Evolutionary conservation across 2,329 filamentous ascomycete species (phyloP), one percentile per base, ranked within the genome.

Genomic region (Diaporthe ilicicola): DNA sequence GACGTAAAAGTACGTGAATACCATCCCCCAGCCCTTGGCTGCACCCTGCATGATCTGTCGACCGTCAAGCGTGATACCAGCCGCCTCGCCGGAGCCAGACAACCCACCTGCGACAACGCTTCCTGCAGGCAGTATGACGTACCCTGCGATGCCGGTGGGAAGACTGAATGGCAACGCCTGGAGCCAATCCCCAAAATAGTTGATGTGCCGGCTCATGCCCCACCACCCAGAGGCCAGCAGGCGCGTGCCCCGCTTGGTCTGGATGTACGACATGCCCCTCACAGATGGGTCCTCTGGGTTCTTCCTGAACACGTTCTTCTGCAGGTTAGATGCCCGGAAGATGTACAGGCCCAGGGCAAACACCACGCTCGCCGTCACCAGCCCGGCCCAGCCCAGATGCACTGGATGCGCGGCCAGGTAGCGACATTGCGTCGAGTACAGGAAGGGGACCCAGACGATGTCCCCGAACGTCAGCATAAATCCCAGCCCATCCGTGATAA

Each of bases 401-500:
- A 94, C 84, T 0, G 94, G 94, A 80, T 95, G 92, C 10, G 92
- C 87, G 7, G 94, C 89, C 10, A 97, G 89, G 79, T 97, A 97
- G 39, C 93, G 90, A 15, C 91, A 90, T 80, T 96, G 94, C 19
- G 94, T 85, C 19, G 90, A 93, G 84, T 96, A 97, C 69, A 93
- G 87, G 79, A 95, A 95, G 0, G 94, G 94, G 1, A 97, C 87
- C 94, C 94, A 97, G 71, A 91, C 92, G 8, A 97, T 85, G 76
- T 97, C 94, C 59, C 93, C 94, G 78, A 97, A 97, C 1, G 92
- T 87, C 39, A 97, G 86, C 94, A 97, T 97, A 83, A 94, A 94
- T 56, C 94, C 94, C 75, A 97, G 97, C 5, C 94, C 94, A 75
- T 97, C 94, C 53, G 91, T 93, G 62, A 91, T 96, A 74, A 97